Percentiles rank a stretch among this genome's conserved stretches.
Conservation (phyloP, 1,139 yeast genomes). For the Candida neerlandica region DNA sequence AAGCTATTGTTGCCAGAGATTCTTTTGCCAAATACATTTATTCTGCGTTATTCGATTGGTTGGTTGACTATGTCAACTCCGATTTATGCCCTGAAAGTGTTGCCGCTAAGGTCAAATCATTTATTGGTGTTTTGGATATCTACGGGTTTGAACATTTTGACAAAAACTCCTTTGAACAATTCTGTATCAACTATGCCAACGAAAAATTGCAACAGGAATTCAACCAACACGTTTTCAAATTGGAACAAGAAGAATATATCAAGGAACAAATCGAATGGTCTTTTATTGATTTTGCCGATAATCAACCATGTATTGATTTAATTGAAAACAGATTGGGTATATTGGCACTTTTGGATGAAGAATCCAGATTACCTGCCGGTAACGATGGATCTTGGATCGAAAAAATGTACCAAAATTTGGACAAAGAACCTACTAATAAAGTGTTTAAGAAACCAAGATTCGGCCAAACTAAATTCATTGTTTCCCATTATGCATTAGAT, state of each 20-base stretch:
- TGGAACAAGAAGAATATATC: constrained; percentile 94
- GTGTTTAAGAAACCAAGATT: constrained; percentile 94
- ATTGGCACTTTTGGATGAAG: constrained; percentile 88
- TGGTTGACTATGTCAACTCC: constrained; percentile 77
- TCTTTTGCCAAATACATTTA: constrained; percentile 94
- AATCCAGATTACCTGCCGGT: constrained; percentile 92
- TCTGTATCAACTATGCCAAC: constrained; percentile 96
- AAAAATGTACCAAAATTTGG: constrained; percentile 84
- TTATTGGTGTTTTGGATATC: constrained; percentile 96
- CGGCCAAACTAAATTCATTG: constrained; percentile 88
- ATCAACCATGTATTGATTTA: constrained; percentile 94
- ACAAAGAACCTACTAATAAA: constrained; percentile 73
- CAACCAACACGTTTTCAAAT: constrained; percentile 94
- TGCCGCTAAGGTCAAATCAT: constrained; percentile 59
- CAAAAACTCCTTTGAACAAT: constrained; percentile 92
- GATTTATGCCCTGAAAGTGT: constrained; percentile 81
- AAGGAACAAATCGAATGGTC: constrained; percentile 96
- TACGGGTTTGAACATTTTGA: constrained; percentile 97
- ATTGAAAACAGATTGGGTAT: constrained; percentile 92
- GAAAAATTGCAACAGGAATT: constrained; percentile 97
- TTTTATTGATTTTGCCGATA: constrained; percentile 93
- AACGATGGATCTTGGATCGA: constrained; percentile 91
- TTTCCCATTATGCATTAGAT: constrained; percentile 92
- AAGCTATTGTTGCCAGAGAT: constrained; percentile 91
- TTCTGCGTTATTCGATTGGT: constrained; percentile 93